Evolutionary conservation across 305 asterid genomes (phyloP).

Genomic region (Solanum chacoense): DNA sequence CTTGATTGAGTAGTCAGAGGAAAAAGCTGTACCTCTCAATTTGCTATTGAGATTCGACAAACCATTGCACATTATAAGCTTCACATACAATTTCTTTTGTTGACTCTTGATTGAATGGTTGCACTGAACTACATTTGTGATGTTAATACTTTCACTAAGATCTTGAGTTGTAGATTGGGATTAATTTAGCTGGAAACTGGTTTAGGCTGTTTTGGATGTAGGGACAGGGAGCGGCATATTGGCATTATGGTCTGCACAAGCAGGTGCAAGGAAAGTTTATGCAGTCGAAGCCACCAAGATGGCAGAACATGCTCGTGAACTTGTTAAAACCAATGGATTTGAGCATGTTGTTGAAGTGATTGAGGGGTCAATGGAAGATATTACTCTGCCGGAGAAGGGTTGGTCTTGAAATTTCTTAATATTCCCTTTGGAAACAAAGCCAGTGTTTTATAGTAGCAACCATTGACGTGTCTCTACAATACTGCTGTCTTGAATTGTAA

Average conservation of each 20-base stretch:
- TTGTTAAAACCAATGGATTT: slow-evolving; percentile 64
- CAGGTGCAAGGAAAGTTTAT: slow-evolving; percentile 97
- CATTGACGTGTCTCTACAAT: neutral
- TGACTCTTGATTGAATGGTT: neutral
- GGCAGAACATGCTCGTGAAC: slow-evolving; percentile 78
- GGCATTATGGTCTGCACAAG: slow-evolving; percentile 98
- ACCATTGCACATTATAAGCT: neutral
- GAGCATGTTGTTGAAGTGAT: slow-evolving; percentile 75
- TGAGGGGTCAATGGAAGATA: slow-evolving; percentile 86
- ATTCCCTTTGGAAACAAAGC: neutral
- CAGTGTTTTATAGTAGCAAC: neutral
- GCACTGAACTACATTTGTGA: neutral
- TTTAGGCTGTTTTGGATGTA: slow-evolving; percentile 83
- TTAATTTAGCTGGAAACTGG: neutral
- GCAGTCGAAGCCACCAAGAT: slow-evolving; percentile 98
- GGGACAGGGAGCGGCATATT: slow-evolving; percentile 98
- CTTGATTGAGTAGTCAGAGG: neutral
- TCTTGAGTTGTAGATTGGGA: neutral
- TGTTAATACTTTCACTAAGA: neutral
- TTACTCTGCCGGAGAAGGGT: slow-evolving; percentile 91
- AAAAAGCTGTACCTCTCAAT: neutral
- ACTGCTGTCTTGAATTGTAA: neutral
- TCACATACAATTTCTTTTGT: neutral
- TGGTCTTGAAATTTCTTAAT: neutral
- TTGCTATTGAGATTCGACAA: neutral